Evolutionary conservation across 176 grass and related monocot genomes (phyloP).

Genomic region (Thalia dealbata): DNA sequence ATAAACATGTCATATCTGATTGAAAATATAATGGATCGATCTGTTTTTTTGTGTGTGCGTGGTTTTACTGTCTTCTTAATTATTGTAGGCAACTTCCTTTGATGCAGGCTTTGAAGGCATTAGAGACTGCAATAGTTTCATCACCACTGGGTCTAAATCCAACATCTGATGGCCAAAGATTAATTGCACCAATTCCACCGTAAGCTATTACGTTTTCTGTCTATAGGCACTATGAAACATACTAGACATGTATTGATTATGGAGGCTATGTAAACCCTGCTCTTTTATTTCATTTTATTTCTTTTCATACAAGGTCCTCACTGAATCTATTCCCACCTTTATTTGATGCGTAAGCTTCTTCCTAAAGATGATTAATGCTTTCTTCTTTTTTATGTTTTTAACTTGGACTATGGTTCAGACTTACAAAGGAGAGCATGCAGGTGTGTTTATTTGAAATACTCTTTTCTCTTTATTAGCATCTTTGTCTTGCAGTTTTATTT

Average conservation of each 20-base stretch:
- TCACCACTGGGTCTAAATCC: slow-evolving; percentile 95
- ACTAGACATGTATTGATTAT: not conserved
- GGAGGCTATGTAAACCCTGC: not conserved
- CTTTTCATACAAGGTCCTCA: not conserved
- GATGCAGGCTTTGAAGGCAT: slow-evolving; percentile 64
- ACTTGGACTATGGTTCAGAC: slow-evolving; percentile 31
- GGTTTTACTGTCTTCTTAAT: not conserved
- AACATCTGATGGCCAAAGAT: slow-evolving; percentile 53
- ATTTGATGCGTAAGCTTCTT: not conserved
- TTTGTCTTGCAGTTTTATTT: slow-evolving; percentile 14
- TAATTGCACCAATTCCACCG: slow-evolving; percentile 76
- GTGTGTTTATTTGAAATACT: slow-evolving; percentile 29
- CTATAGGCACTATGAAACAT: slow-evolving; percentile 7
- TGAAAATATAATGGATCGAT: too few relatives aligned
- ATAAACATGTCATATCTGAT: too few relatives aligned
- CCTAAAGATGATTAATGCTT: not conserved
- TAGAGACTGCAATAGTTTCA: slow-evolving; percentile 67
- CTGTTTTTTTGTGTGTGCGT: too few relatives aligned
- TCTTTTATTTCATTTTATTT: not conserved
- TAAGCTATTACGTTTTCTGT: slow-evolving; percentile 21
- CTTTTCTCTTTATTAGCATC: slow-evolving; percentile 1
- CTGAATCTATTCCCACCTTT: not conserved
- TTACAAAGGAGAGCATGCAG: slow-evolving; percentile 94
- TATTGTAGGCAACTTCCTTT: slow-evolving; percentile 16
- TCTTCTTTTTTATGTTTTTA: slow-evolving; percentile 2